Conservation (phyloP, 345 rosid species). For the Durio zibethinus region DNA sequence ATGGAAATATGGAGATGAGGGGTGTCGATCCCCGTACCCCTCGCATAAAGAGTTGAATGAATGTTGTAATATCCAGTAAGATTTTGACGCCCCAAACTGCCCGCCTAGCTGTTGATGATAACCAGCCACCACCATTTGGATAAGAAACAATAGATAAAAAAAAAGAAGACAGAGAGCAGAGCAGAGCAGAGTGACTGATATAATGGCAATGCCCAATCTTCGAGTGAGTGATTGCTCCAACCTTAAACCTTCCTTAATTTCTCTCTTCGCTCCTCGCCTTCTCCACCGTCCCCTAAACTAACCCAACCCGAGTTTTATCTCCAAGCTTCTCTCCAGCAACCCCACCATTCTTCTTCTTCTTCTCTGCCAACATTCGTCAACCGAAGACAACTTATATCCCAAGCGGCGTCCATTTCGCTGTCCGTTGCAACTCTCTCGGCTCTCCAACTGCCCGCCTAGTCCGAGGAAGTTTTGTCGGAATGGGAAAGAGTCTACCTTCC, state of each 20-base stretch:
- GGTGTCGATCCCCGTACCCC: constrained; percentile 88
- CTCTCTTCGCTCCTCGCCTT: constrained; percentile 29
- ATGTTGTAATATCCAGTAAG: background rate
- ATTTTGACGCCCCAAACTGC: constrained; percentile 12
- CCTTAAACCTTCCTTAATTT: constrained; percentile 33
- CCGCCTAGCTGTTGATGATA: constrained; percentile 31
- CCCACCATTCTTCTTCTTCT: background rate
- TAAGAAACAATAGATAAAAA: constrained; percentile 18
- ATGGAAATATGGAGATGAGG: constrained; percentile 54
- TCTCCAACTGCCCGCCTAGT: constrained; percentile 30
- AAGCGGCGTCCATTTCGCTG: constrained; percentile 45
- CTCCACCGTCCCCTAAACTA: constrained; percentile 21
- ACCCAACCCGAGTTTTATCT: constrained; percentile 26
- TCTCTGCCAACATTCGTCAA: constrained; percentile 27
- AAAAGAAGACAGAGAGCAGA: background rate
- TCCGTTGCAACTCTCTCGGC: constrained; percentile 29
- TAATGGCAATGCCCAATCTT: constrained; percentile 40
- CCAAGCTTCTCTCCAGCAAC: constrained; percentile 36
- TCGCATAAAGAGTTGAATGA: too few species aligned
- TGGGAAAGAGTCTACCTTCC: constrained; percentile 81
- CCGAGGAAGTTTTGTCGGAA: constrained; percentile 62
- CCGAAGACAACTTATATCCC: constrained; percentile 52
- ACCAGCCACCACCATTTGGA: constrained; percentile 27
- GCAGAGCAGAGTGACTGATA: background rate
- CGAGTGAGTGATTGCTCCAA: constrained; percentile 33